Conservation (phyloP, 148 eudicot genomes). For the Pouteria glomerata region DNA sequence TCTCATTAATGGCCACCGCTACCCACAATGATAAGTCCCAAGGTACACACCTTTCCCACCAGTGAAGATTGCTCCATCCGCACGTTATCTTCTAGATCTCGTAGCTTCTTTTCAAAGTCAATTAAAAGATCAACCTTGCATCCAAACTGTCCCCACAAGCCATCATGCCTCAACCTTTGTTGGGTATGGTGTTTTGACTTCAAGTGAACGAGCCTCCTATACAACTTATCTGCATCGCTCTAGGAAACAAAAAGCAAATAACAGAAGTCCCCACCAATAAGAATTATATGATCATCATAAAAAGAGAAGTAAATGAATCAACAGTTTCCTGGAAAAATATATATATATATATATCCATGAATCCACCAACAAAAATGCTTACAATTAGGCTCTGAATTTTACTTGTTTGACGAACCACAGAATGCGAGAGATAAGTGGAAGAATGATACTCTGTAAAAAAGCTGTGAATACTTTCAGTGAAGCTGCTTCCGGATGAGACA, state of each 20-base stretch:
- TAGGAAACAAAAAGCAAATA: constrained; percentile 13
- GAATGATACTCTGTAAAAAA: constrained; percentile 76
- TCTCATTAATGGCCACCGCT: neutral
- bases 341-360: neutral
- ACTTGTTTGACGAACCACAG: constrained; percentile 59
- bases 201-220: constrained; percentile 44
- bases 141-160: constrained; percentile 45
- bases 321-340: neutral
- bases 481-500: constrained; percentile 40
- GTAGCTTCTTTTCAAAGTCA: constrained; percentile 65
- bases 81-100: constrained; percentile 49
- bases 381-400: constrained; percentile 60
- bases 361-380: constrained; percentile 27
- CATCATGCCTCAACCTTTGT: constrained; percentile 27
- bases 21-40: neutral
- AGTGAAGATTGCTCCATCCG: constrained; percentile 56
- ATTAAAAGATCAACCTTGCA: constrained; percentile 41
- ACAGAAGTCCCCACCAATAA: neutral
- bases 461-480: constrained; percentile 59
- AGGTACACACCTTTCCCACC: constrained; percentile 45
- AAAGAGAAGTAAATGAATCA: neutral
- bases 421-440: constrained; percentile 69
- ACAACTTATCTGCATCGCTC: constrained; percentile 59
- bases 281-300: neutral
- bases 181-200: constrained; percentile 39